Evolutionary conservation across 129 eudicot species (phyloP), one percentile per base, ranked within the genome.

Genomic region (Centrapalus pauciflorus): DNA sequence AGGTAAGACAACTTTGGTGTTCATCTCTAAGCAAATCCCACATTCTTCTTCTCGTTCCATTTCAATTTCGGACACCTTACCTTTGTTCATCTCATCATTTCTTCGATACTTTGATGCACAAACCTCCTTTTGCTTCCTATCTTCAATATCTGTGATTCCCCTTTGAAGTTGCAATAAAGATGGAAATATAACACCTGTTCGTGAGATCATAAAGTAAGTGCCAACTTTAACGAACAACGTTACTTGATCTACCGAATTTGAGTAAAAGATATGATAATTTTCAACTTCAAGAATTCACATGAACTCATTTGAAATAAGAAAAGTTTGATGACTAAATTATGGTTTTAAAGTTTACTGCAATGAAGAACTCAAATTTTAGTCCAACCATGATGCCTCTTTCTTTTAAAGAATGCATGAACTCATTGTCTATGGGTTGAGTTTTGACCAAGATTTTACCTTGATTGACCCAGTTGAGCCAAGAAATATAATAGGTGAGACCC

Each of bases 1-100:
- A 2, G 97, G 97, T 71, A 90, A 76, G 69, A 90, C 95, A 64
- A 87, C 85, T 67, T 82, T 90, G 52, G 82, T 75, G 56, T 67
- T 73, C 78, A 82, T 57, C 74, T 90, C 97, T 83, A 87, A 72
- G 76, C 97, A 90, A 59, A 87, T 90, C 38, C 87, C 92, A 60
- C 97, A 90, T 77, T 87, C 97, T 79, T 87, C 97, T 52, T 90
- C 97, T 45, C 89, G 82, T 66, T 90, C 97, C 10, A 84, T 78
- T n/a, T 90, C 97, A 12, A 73, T 70, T 70, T 90, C 95, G 13
- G 89, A 68, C 55, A 80, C 33, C 76, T 90, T 88, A n/a, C 90
- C 94, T 66, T 83, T 78, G 58, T 81, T 55, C 80, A 40, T 60
- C 74, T 71, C 90, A 46, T 80, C 90, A 9, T 63, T 37, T 76